Evolutionary conservation across 2,329 filamentous ascomycete genomes (phyloP).

Genomic region (Penicillium verrucosum): DNA sequence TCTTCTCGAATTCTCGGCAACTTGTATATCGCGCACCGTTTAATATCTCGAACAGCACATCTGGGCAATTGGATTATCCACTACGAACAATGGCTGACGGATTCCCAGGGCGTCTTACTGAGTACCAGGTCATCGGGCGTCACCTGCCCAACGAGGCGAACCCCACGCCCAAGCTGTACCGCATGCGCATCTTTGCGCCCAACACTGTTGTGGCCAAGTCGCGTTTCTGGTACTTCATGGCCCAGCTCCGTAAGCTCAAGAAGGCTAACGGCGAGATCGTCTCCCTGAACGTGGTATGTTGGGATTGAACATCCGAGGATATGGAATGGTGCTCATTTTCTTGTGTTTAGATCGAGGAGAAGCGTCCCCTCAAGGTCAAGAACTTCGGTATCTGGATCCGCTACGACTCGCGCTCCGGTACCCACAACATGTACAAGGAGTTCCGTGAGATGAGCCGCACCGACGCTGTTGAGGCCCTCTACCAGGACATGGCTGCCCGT

Average conservation of each 20-base stretch:
- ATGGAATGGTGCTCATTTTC: slow-evolving; percentile 16
- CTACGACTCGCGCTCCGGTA: slow-evolving; percentile 99
- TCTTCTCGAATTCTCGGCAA: slow-evolving; percentile 6
- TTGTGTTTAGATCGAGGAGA: slow-evolving; percentile 79
- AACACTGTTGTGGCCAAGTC: slow-evolving; percentile 99
- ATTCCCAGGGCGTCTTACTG: slow-evolving; percentile 88
- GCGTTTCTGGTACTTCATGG: slow-evolving; percentile 99
- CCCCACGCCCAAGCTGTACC: slow-evolving; percentile 97
- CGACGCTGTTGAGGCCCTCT: slow-evolving; percentile 92
- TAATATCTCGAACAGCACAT: slow-evolving; percentile 8
- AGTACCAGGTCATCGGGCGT: slow-evolving; percentile 99
- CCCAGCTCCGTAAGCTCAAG: slow-evolving; percentile 99
- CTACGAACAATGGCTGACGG: slow-evolving; percentile 31
- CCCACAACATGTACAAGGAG: slow-evolving; percentile 99
- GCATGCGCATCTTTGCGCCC: slow-evolving; percentile 99
- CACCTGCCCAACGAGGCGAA: slow-evolving; percentile 97
- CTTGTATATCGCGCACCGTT: slow-evolving; percentile 18
- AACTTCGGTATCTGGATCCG: slow-evolving; percentile 99
- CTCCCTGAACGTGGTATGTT: slow-evolving; percentile 85
- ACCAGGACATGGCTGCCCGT: slow-evolving; percentile 99
- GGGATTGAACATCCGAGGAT: not conserved
- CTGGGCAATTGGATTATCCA: not conserved
- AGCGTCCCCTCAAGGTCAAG: slow-evolving; percentile 99
- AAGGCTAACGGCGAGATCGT: slow-evolving; percentile 99
- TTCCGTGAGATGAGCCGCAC: slow-evolving; percentile 98